Evolutionary conservation across 169 alveolate species (phyloP), one percentile per base, ranked within the genome.

Genomic region (Plasmodium ovale): DNA sequence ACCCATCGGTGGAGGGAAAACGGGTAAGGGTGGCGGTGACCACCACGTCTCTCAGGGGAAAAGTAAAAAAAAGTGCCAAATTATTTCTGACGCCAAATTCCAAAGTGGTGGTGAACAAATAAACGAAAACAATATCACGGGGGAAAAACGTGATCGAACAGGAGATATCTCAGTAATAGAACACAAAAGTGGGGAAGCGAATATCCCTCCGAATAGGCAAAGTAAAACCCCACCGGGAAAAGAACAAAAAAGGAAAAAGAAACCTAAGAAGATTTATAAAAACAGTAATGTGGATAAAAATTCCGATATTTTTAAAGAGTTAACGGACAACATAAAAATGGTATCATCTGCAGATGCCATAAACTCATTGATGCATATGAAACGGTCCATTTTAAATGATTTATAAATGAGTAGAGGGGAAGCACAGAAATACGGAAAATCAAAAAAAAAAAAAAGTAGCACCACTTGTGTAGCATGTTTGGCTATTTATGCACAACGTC

Each of bases 341-440:
- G 82, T 82, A 56, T 82, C 90, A 44, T 53, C 90, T 19, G 64
- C 72, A 31, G 90, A 82, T 82, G 90, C 82, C 58, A 12, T 65
- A 56, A 44, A 82, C 16, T 82, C 90, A 12, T 58, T 82, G 51
- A 42, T 65, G 49, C 65, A 51, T 37, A 82, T 82, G 90, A 82
- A 82, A 59, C 90, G 65, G 42, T 82, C 90, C 19, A 82, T 82
- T 56, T 69, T 82, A 65, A 82, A 65, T 65, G 90, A 82, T 58
- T 82, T 82, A 59, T 82, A 65, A 82, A 58, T 37, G 59, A 72
- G 21, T 59, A 74, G 44, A 64, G 54, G 29, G 25, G 49, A 47
- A 60, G 14, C 3, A 70, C 14, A 49, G 1, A 49, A 70, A 25
- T 16, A 27, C 14, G 9, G 19, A 29, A 27, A 47, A 49, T 19